Evolutionary conservation across 2,329 filamentous ascomycete species (phyloP).

Genomic region (Penicillium sp.): DNA sequence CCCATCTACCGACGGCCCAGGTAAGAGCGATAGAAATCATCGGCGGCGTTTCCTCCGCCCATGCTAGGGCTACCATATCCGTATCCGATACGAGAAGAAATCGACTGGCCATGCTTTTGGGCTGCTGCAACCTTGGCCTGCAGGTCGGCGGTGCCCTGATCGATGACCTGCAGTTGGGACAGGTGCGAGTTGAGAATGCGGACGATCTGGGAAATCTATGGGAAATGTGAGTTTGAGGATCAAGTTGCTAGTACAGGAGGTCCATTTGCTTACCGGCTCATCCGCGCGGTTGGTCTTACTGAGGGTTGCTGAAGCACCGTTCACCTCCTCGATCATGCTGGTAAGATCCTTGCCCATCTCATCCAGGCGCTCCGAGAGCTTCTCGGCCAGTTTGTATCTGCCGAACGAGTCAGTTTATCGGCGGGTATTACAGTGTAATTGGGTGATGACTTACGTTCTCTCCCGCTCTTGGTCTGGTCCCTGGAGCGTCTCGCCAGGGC

Average conservation of each 20-base stretch:
- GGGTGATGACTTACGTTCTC: constrained; percentile 62
- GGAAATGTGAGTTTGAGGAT: constrained; percentile 10
- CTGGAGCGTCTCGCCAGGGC: constrained; percentile 67
- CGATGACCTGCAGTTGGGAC: constrained; percentile 86
- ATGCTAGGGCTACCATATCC: constrained; percentile 34
- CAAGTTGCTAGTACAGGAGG: constrained; percentile 5
- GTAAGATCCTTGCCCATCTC: constrained; percentile 89
- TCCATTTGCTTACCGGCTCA: constrained; percentile 63
- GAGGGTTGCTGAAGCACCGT: constrained; percentile 80
- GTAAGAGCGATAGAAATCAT: constrained; percentile 88
- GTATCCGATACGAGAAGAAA: constrained; percentile 42
- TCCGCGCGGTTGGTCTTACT: constrained; percentile 85
- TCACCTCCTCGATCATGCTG: constrained; percentile 98
- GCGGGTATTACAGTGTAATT: neutral
- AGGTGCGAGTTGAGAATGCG: constrained; percentile 91
- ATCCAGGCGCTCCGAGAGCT: constrained; percentile 80
- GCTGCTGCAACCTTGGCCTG: constrained; percentile 77
- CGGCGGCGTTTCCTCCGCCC: constrained; percentile 59
- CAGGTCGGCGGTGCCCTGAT: constrained; percentile 72
- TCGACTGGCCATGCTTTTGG: constrained; percentile 66
- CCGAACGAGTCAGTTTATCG: constrained; percentile 18
- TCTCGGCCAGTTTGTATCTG: constrained; percentile 85
- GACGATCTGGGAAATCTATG: constrained; percentile 85
- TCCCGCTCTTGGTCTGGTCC: constrained; percentile 95
- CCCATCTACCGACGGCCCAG: constrained; percentile 60